Evolutionary conservation across 345 rosid species (phyloP).

Genomic region (Trapa incisa): DNA sequence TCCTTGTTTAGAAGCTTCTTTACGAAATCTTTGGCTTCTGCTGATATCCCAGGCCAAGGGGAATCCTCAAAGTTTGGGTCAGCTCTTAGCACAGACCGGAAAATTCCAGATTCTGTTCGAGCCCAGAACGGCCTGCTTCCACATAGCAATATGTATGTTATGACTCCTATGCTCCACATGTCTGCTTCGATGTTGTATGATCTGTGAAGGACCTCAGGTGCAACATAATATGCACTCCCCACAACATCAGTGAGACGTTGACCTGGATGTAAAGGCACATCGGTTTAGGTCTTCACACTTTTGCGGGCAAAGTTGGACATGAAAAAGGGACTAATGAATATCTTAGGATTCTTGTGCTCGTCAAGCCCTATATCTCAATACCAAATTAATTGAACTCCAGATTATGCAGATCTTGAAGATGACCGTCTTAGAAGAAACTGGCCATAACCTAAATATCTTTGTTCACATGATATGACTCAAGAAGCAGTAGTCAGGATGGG

Average conservation of each 20-base stretch:
- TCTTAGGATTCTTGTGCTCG: neutral
- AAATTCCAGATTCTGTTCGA: conserved; percentile 91
- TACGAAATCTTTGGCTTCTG: conserved; percentile 83
- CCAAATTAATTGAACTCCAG: neutral
- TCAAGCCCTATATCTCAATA: neutral
- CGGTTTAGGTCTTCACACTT: no score
- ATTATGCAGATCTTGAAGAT: neutral
- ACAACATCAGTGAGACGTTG: conserved; percentile 92
- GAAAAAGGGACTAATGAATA: no score
- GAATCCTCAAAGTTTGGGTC: conserved; percentile 77
- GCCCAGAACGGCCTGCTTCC: conserved; percentile 98
- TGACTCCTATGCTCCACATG: conserved; percentile 96
- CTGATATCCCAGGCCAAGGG: conserved; percentile 86
- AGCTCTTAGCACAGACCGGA: conserved; percentile 88
- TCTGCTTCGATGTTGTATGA: conserved; percentile 88
- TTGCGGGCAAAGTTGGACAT: no score
- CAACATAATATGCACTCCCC: conserved; percentile 97
- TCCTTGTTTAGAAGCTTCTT: conserved; percentile 91
- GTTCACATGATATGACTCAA: neutral
- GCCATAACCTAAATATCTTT: neutral
- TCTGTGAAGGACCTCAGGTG: conserved; percentile 98
- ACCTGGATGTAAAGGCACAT: conserved; percentile 29
- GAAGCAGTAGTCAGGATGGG: neutral
- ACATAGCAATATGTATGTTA: conserved; percentile 79
- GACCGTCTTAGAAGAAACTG: neutral